These are phyloP conservation scores for Oryza meridionalis DNA, from an alignment of 176 grass and related monocot species.

Conservation along the genomic window DNA sequence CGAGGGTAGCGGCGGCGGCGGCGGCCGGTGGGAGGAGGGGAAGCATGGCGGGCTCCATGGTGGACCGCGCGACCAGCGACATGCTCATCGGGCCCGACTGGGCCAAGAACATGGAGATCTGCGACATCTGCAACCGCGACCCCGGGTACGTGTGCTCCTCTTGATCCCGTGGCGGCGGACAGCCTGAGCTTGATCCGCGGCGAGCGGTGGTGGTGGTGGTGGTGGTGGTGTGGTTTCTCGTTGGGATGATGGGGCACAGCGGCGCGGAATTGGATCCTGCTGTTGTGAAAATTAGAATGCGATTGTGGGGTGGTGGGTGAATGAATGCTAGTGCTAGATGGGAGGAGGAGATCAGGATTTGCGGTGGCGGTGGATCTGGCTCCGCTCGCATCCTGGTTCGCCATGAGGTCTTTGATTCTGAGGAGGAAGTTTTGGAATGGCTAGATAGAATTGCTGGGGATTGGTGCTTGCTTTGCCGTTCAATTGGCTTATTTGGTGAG, in stretches of 20 bases:
- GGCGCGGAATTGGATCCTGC: not conserved
- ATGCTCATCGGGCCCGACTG: slow-evolving; percentile 90
- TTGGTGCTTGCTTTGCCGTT: slow-evolving; percentile 22
- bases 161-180: not conserved
- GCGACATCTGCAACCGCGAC: slow-evolving; percentile 93
- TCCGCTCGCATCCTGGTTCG: not conserved
- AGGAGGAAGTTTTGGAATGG: not conserved
- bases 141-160: slow-evolving; percentile 55
- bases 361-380: slow-evolving; percentile 28
- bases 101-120: slow-evolving; percentile 99
- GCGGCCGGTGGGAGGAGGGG: too few species aligned
- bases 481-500: not conserved
- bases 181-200: not conserved
- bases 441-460: not conserved
- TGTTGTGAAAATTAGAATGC: not conserved
- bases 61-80: slow-evolving; percentile 83
- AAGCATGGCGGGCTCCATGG: slow-evolving; percentile 68
- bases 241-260: too few species aligned
- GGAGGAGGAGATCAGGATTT: not conserved
- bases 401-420: not conserved
- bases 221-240: too few species aligned
- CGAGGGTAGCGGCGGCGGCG: not conserved
- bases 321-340: not conserved
- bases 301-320: not conserved
- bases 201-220: too few species aligned